phyloP scores from a whole-genome alignment of 805 yeast species.

The Jamesozyma jinghongensis region DNA sequence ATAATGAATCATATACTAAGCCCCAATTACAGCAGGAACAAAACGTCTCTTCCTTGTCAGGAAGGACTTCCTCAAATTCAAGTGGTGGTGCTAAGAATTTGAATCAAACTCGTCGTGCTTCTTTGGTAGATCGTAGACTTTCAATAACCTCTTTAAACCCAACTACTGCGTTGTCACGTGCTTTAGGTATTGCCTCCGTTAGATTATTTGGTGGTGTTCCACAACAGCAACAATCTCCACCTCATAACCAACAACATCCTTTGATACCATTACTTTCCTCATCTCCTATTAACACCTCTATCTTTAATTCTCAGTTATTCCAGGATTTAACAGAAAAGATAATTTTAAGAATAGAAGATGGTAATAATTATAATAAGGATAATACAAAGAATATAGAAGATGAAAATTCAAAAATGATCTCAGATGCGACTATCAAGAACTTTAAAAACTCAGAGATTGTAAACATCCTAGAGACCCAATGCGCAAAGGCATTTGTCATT shows the following conservation, averaged over 20 bases:
- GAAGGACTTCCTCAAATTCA: slow-evolving; percentile 1
- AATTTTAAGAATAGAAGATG: slow-evolving; percentile 21
- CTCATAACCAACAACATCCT: slow-evolving; percentile 19
- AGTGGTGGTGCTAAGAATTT: slow-evolving; percentile 8
- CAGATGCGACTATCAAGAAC: slow-evolving; percentile 9
- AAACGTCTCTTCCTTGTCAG: not conserved
- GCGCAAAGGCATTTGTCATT: slow-evolving; percentile 87
- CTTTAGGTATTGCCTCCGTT: slow-evolving; percentile 79
- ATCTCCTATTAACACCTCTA: slow-evolving; percentile 19
- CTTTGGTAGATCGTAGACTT: slow-evolving; percentile 52
- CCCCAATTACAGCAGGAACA: slow-evolving; percentile 1
- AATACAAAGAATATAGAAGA: not conserved
- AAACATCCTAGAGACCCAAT: slow-evolving; percentile 54
- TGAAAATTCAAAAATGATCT: slow-evolving; percentile 2
- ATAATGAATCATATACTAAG: not conserved
- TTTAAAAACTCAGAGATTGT: slow-evolving; percentile 25
- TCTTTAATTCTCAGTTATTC: slow-evolving; percentile 23
- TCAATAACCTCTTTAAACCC: slow-evolving; percentile 65
- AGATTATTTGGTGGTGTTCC: slow-evolving; percentile 59
- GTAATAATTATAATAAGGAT: not conserved
- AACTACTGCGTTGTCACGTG: slow-evolving; percentile 80
- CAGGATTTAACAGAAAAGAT: slow-evolving; percentile 28
- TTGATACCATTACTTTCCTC: slow-evolving; percentile 6
- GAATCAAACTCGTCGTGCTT: slow-evolving; percentile 44
- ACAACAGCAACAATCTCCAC: slow-evolving; percentile 10